Base-by-base conservation (phyloP, 192 early-diverging fungal genomes). In the Backusella mclennaniae region DNA sequence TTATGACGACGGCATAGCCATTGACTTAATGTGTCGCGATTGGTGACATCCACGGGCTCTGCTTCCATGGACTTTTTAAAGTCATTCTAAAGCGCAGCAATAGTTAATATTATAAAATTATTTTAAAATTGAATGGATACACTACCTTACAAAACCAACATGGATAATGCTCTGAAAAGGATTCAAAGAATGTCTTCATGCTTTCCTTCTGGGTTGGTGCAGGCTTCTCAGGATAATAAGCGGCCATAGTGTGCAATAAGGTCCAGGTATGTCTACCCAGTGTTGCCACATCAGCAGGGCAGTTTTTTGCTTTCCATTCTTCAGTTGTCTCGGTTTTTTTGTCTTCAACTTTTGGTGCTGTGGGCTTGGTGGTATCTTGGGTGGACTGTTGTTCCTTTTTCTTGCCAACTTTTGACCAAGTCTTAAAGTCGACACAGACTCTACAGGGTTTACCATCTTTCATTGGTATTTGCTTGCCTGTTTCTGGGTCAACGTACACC, bases 1-100 rank as follows among this genome's bases (percentile, higher is more conserved):
- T 99, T 99, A 84, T 99, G 98, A 70, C 95, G 89, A 66, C 91
- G 85, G 84, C 98, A 99, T 73, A 99, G 85, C 97, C 97, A 99
- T 79, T 87, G 87, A 63, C 88, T 86, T 36, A 99, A 87, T 6
- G 79, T 85, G 59, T 83, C 75, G 29, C 94, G 90, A 35, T 86
- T 91, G 8, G 85, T 87, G 6, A 98, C 93, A 15, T 87, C 76
- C 0, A 96, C 96, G 14, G 96, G 98, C 66, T 91, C 80, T 29
- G 78, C 85, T 42, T 83, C 82, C 86, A 96, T 92, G 70, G 96
- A 94, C 66, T 87, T 77, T 53, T 89, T 90, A 81, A 99, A 84
- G 84, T 98, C 95, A 41, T 90, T 82, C 4, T 82, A 77, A 36
- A 12, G 8, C 11, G 7, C 29, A 63, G 8, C 12, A 63, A 29